Evolutionary conservation across 495 filamentous ascomycete species (phyloP), one percentile per base, ranked within the genome.

Genomic region (Rhypophila decipiens): DNA sequence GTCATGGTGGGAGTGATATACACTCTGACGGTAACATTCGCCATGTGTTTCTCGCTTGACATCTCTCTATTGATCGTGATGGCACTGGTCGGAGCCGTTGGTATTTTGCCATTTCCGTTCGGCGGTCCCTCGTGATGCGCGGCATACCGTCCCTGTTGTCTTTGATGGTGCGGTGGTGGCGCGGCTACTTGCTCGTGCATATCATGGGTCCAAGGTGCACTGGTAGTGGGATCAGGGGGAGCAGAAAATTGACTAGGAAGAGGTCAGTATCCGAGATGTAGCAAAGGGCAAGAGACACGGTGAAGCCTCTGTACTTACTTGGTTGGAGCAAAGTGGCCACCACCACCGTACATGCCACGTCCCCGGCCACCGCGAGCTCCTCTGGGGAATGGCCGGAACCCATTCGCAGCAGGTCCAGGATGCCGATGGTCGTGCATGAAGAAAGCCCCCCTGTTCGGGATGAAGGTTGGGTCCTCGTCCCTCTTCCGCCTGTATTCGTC

Each of bases 351-450:
- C n/a, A 73, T 64, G 22, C 61, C 69, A 48, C 73, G 73, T 58
- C 74, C 60, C 3, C 75, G 73, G 47, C 83, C 75, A 11, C 62
- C 62, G 27, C 62, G 61, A 41, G 72, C 67, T 13, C 79, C 74
- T 59, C 81, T 71, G 11, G 79, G 77, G 61, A 82, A 88, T 36
- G 83, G 83, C 41, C 84, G 73, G 52, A 87, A 87, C 33, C 84
- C 84, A 60, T 90, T 93, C 21, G 82, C 75, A 41, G 82, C 83
- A 18, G 84, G 75, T 27, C 85, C 85, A 24, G 79, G 74, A 42
- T 87, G 81, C 49, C 90, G 79, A 55, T 95, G 89, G 62, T 98
- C 93, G 65, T 98, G 93, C 73, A 97, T 83, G 72, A 96, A 98
- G 73, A 98, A 98, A 44, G 83, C 85, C 20, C 93, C 93, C 42